Evolutionary conservation across 169 alveolate genomes (phyloP).

Genomic region (Plasmodium vivax): DNA sequence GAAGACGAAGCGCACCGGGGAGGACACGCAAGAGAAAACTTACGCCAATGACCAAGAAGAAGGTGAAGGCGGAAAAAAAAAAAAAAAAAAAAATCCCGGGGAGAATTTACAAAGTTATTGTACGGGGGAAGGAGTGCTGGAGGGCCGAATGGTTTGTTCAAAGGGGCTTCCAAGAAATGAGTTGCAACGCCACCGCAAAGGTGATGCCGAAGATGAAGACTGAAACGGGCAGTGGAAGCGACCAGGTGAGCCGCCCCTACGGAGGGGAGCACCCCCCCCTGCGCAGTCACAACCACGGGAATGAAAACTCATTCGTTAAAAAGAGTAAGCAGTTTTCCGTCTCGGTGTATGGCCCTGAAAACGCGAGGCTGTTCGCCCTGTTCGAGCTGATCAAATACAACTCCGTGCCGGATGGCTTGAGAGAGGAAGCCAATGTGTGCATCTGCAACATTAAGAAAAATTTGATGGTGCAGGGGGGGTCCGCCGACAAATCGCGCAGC

Average conservation of each 20-base stretch:
- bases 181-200: too few relatives aligned
- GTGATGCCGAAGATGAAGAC: not conserved
- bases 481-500: constrained; percentile 26
- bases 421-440: constrained; percentile 60
- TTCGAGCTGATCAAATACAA: constrained; percentile 62
- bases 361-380: constrained; percentile 58
- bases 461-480: constrained; percentile 3
- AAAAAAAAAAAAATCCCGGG: constrained; percentile 62
- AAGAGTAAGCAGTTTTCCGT: constrained; percentile 69
- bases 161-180: not conserved
- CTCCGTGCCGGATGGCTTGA: constrained; percentile 57
- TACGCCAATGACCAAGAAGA: not conserved
- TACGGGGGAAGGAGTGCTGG: constrained; percentile 73
- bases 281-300: not conserved
- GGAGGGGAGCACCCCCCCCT: not conserved
- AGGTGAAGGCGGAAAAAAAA: constrained; percentile 16
- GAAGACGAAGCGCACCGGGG: not conserved
- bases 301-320: constrained; percentile 1
- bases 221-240: not conserved
- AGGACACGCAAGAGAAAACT: not conserved
- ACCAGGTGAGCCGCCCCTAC: not conserved
- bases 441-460: constrained; percentile 48
- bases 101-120: constrained; percentile 59
- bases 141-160: constrained; percentile 68
- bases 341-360: constrained; percentile 70